Conservation (phyloP, 1,139 yeast species). For the Yamadazyma oceani region DNA sequence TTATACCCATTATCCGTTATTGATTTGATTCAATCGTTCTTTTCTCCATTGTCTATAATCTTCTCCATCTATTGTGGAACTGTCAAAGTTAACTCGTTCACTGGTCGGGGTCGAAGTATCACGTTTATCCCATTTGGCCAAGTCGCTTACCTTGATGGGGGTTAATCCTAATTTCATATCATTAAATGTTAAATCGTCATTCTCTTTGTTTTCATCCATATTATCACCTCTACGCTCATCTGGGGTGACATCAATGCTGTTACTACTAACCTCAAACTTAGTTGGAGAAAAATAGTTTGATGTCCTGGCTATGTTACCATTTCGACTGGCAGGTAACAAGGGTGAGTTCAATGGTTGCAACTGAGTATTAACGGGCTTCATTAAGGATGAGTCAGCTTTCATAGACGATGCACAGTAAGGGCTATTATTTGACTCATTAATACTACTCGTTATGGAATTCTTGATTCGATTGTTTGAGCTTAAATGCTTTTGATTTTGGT, state of each 20-base stretch:
- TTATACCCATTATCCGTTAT: conserved; percentile 9
- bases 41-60: conserved; percentile 45
- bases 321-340: conserved; percentile 12
- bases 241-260: conserved; percentile 21
- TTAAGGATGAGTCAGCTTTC: conserved; percentile 19
- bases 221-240: conserved; percentile 1
- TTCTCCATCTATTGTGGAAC: conserved; percentile 42
- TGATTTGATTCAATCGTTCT: conserved; percentile 37
- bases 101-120: conserved; percentile 18
- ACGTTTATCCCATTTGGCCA: conserved; percentile 9
- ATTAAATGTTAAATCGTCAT: conserved; percentile 2
- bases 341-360: conserved; percentile 36
- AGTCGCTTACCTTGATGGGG: conserved; percentile 20
- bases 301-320: conserved; percentile 1
- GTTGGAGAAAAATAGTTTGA: conserved; percentile 3
- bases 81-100: conserved; percentile 26
- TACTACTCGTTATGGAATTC: conserved; percentile 7
- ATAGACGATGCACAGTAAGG: conserved; percentile 4
- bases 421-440: conserved; percentile 6
- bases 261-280: conserved; percentile 2
- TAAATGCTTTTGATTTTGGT: too few species aligned
- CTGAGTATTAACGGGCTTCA: conserved; percentile 18
- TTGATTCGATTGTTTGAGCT: conserved; percentile 3
- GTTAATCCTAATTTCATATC: conserved; percentile 20
- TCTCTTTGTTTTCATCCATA: conserved; percentile 14